Conservation (phyloP, 2,329 filamentous ascomycete species). For the Cytospora chrysosperma region DNA sequence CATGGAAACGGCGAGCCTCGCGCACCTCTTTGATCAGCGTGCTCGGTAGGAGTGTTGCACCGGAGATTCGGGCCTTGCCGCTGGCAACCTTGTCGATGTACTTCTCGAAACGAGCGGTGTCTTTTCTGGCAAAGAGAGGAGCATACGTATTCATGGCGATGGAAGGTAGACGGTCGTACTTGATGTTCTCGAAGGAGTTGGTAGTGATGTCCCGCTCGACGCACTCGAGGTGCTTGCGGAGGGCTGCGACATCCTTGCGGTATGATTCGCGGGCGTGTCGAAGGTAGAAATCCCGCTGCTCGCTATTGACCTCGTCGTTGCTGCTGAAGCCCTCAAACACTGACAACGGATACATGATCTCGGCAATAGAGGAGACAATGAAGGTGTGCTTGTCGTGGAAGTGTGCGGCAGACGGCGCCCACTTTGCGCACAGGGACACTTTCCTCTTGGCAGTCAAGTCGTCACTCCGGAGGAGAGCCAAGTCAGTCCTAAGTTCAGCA, state of each 20-base stretch:
- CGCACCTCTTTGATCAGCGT: constrained; percentile 40
- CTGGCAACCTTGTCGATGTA: constrained; percentile 50
- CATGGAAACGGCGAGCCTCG: background rate
- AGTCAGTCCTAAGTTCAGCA: constrained; percentile 50
- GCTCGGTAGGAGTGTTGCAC: constrained; percentile 54
- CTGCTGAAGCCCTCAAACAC: constrained; percentile 34
- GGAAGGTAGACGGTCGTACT: constrained; percentile 57
- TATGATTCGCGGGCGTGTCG: constrained; percentile 54
- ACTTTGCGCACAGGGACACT: constrained; percentile 59
- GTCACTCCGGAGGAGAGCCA: constrained; percentile 39
- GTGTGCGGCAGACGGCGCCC: constrained; percentile 54
- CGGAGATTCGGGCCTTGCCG: constrained; percentile 52
- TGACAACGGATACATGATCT: constrained; percentile 46
- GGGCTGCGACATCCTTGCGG: constrained; percentile 49
- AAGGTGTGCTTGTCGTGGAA: constrained; percentile 60
- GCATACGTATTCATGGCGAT: constrained; percentile 56
- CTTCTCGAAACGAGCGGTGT: constrained; percentile 46
- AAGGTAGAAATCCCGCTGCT: constrained; percentile 50
- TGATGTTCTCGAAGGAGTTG: constrained; percentile 48
- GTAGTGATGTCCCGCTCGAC: constrained; percentile 53
- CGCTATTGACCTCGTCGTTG: constrained; percentile 30
- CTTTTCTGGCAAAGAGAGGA: constrained; percentile 48
- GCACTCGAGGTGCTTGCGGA: constrained; percentile 52
- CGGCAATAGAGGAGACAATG: constrained; percentile 56
- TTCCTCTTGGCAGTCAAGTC: constrained; percentile 40